Evolutionary conservation across 805 yeast genomes (phyloP), one percentile per base, ranked within the genome.

Genomic region (Kodamaea sagamina): DNA sequence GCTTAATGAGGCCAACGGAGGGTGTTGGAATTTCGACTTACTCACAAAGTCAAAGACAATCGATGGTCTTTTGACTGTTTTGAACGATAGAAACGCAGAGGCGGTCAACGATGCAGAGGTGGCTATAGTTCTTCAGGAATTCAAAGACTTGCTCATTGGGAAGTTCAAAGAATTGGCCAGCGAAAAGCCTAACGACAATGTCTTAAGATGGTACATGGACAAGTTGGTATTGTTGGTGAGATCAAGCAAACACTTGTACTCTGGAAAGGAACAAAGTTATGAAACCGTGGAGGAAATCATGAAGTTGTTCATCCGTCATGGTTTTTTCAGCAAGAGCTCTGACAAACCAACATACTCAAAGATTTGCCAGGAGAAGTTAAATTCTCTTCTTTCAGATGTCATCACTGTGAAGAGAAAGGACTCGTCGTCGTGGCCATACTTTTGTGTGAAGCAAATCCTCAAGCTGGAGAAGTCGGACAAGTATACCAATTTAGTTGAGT

Each of bases 11-110:
- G 29, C 49, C 0, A 61, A 68, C 12, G 71, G 72, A 19, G 86
- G 86, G 4, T 74, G 79, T 29, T 70, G 86, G 54, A 81, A 81
- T 47, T 89, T 90, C 61, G 97, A 90, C 61, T 72, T 75, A 47
- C 58, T 86, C 21, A 84, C 96, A 1, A 89, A 85, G 55, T 67
- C 90, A 1, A 88, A 84, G 57, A 78, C 88, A 0, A 65, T 79
- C 9, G 81, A 78, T 32, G 43, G 55, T 11, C 53, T 70, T 18
- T 41, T 70, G 11, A 52, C 61, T 2, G 55, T 59, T 6, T 47
- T 64, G 28, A 47, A 53, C 29, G 54, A 49, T n/a, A 39, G 39
- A 36, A 36, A 47, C 38, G 15, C 49, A 25, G 59, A 48, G 24
- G 38, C 31, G 12, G 38, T 42, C 1, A 43, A 51, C 9, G 45